Evolutionary conservation across 208 protist species (phyloP).

Genomic region (Herpetomonas samuelpessoai): DNA sequence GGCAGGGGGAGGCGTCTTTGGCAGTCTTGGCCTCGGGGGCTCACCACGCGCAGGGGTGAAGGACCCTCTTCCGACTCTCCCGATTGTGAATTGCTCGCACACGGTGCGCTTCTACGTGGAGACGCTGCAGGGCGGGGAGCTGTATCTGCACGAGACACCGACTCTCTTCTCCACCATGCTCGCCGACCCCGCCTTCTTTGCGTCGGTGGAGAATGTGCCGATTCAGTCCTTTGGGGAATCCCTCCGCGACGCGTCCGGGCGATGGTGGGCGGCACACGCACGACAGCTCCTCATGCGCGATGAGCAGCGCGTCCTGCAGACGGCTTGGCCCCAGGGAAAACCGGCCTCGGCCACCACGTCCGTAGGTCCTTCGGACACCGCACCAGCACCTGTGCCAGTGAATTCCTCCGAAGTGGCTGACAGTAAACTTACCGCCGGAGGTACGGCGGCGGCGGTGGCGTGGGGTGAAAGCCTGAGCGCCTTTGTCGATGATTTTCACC

Average conservation of each 20-base stretch:
- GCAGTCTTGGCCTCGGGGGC: not conserved
- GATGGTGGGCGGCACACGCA: conserved; percentile 51
- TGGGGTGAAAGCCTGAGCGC: conserved; percentile 16
- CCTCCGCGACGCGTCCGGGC: conserved; percentile 42
- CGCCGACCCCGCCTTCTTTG: conserved; percentile 59
- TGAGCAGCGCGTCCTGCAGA: conserved; percentile 10
- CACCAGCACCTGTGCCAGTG: not conserved
- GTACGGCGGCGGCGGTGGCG: not conserved
- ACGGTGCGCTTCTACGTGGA: conserved; percentile 32
- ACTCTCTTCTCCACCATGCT: conserved; percentile 56
- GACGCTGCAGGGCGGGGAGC: conserved; percentile 24
- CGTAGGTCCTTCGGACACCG: not conserved
- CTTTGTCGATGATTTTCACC: not conserved
- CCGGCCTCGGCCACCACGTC: not conserved
- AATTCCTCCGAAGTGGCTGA: not conserved
- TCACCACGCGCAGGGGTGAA: not conserved
- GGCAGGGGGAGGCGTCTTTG: not conserved
- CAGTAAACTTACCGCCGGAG: not conserved
- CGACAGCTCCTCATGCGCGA: conserved; percentile 32
- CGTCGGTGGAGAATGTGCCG: conserved; percentile 46
- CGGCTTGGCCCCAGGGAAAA: no score
- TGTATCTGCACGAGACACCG: conserved; percentile 31
- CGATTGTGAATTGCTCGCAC: conserved; percentile 27
- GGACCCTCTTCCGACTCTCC: conserved; percentile 10
- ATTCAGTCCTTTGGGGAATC: conserved; percentile 40